phyloP scores from a whole-genome alignment of 179 eudicot species.

The Pouteria campechiana region DNA sequence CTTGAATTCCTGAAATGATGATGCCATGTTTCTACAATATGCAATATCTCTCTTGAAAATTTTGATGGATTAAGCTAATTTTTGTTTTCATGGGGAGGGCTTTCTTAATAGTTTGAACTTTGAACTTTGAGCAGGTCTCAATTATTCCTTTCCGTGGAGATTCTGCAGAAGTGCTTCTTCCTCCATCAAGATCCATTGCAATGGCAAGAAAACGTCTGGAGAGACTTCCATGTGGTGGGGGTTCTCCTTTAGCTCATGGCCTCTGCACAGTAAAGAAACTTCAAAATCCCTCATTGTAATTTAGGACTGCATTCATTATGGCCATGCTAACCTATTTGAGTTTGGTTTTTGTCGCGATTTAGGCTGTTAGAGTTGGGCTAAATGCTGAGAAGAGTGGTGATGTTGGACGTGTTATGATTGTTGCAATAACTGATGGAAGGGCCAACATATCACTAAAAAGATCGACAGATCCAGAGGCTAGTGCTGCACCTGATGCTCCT shows the following conservation, averaged over 20 bases:
- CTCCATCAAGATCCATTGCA: constrained; percentile 96
- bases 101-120: not conserved
- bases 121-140: constrained; percentile 38
- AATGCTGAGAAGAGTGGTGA: constrained; percentile 98
- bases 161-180: constrained; percentile 86
- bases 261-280: constrained; percentile 64
- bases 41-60: too few relatives aligned
- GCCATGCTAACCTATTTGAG: too few relatives aligned
- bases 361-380: constrained; percentile 95
- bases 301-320: too few relatives aligned
- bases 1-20: too few relatives aligned
- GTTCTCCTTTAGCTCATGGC: constrained; percentile 98
- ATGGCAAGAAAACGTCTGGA: constrained; percentile 99
- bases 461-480: constrained; percentile 82
- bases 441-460: constrained; percentile 92
- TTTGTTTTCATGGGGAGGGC: too few relatives aligned
- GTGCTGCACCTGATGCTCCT: constrained; percentile 48
- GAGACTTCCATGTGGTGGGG: constrained; percentile 99
- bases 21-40: too few relatives aligned
- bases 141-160: constrained; percentile 98
- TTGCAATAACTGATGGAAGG: constrained; percentile 93
- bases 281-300: not conserved
- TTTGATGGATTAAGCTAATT: too few relatives aligned
- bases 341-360: too few relatives aligned
- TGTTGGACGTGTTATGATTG: constrained; percentile 93